Evolutionary conservation across 768 basidiomycete species (phyloP), one percentile per base, ranked within the genome.

Genomic region (Lactarius hengduanensis): DNA sequence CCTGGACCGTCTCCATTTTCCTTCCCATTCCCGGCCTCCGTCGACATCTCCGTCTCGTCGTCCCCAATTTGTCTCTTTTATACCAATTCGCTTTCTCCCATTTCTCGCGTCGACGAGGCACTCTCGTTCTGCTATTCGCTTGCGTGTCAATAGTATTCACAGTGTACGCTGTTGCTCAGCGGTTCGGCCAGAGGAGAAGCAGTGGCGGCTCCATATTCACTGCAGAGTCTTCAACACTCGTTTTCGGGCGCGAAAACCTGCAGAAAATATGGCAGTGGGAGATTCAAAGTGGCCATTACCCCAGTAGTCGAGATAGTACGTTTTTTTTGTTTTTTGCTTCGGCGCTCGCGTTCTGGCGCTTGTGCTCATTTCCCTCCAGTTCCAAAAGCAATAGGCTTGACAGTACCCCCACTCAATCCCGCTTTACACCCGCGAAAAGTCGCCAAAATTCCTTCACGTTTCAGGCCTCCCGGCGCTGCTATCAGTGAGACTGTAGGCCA

Each of bases 231-330:
- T 80, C 89, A 30, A 92, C 92, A 10, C 82, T 94, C 34, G 85
- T 94, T 41, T 94, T 84, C 73, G 80, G 81, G 64, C 81, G 88
- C 57, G 86, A 90, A 64, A 94, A 98, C 73, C 74, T 97, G 50
- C 91, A 90, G 72, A 83, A 89, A 64, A 92, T 99, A 76, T 98
- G 96, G 96, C 81, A 88, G 67, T 98, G 95, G 95, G 96, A 99
- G 78, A 84, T 98, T 64, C 80, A 86, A 38, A 92, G 92, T 69
- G 97, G 97, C 1, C 95, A 97, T 78, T 94, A 94, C 80, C 96
- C 96, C 10, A 95, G 92, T 77, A 82, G 84, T 62, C 82, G 85
- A 64, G 81, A 82, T 71, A 84, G 95, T 94, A 77, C 73, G 91
- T 82, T 62, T 38, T 63, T 28, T 77, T 34, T 60, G 57, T 77